Conservation (phyloP, 805 yeast species). For the Nakazawaea holstii region DNA sequence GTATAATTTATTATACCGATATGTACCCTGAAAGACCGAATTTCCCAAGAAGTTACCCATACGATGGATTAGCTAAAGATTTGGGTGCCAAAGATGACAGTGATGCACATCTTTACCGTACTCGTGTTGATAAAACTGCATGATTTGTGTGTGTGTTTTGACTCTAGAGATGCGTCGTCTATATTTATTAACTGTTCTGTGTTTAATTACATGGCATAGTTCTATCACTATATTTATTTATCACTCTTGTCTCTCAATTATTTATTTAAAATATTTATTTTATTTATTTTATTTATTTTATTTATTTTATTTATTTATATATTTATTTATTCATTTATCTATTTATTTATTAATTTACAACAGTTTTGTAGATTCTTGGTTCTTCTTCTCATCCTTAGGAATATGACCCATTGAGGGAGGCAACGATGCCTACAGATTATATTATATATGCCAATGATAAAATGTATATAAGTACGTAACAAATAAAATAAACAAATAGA, state of each 20-base stretch:
- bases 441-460: no score
- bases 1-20: slow-evolving; percentile 43
- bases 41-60: slow-evolving; percentile 70
- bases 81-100: slow-evolving; percentile 58
- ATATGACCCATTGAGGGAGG: no score
- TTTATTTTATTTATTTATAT: neutral
- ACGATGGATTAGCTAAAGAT: slow-evolving; percentile 68
- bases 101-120: slow-evolving; percentile 33
- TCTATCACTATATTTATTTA: no score
- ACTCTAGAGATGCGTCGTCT: neutral
- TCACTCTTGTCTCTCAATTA: no score
- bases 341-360: slow-evolving; percentile 2
- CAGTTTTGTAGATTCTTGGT: neutral
- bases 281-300: no score
- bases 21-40: slow-evolving; percentile 65
- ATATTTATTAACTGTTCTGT: neutral
- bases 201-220: no score
- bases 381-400: no score
- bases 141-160: neutral
- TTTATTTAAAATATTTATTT: no score
- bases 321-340: neutral
- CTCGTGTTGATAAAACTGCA: slow-evolving; percentile 33
- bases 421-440: no score
- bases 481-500: no score
- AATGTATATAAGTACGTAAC: no score